A percentile compares a stretch with the other conserved stretches of the same genome.
Evolutionary conservation across 2,329 filamentous ascomycete genomes (phyloP).

Genomic region (Paraphaeosphaeria minitans): DNA sequence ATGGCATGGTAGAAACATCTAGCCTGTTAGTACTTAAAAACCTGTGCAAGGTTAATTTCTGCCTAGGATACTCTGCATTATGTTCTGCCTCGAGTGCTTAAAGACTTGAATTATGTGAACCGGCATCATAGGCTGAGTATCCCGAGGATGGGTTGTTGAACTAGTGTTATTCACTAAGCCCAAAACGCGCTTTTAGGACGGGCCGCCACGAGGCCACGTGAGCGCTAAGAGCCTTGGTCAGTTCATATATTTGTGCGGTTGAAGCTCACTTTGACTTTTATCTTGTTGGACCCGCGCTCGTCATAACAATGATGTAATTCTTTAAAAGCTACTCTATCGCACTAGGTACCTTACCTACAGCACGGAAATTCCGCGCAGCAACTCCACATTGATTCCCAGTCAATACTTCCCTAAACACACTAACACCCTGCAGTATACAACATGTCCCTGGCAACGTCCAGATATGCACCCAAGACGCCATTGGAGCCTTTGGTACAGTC

Average conservation of each 20-base stretch:
- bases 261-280: neutral
- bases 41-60: neutral
- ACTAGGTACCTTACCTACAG: too few relatives aligned
- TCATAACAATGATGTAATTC: neutral
- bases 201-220: neutral
- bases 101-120: too few relatives aligned
- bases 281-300: neutral
- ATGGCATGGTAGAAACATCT: neutral
- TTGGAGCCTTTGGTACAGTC: slow-evolving; percentile 31
- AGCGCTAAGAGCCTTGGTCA: neutral
- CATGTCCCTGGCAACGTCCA: slow-evolving; percentile 32
- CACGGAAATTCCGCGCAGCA: neutral
- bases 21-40: neutral
- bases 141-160: too few relatives aligned
- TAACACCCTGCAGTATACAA: neutral
- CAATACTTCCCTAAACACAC: neutral
- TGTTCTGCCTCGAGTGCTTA: neutral
- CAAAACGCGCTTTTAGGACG: neutral
- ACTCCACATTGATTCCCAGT: neutral
- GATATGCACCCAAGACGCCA: slow-evolving; percentile 39
- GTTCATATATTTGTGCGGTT: neutral
- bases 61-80: neutral
- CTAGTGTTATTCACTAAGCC: too few relatives aligned
- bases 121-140: neutral
- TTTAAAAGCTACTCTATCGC: neutral